Percentiles rank a stretch among this genome's conserved stretches.
These are phyloP conservation scores for Dictyostelium purpureum DNA, from an alignment of 78 protist species.

Conservation along the genomic window DNA sequence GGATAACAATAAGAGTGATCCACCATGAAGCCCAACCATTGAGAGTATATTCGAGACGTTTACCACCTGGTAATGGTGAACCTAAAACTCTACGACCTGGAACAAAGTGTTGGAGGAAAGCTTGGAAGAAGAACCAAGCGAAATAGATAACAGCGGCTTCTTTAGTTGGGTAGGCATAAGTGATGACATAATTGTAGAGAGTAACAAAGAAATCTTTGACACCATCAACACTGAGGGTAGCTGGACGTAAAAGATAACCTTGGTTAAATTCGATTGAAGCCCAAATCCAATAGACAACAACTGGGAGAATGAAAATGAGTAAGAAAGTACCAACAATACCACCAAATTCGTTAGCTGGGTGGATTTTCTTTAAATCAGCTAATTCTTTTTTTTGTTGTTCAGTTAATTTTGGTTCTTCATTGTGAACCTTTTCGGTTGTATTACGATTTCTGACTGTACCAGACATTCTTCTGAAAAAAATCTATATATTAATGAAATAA, in stretches of 20 bases:
- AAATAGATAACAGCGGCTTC: conserved; percentile 52
- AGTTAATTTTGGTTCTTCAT: not conserved
- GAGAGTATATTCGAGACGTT: conserved; percentile 48
- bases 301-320: conserved; percentile 36
- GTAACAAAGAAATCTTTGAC: conserved; percentile 10
- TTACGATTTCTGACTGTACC: conserved; percentile 5
- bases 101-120: conserved; percentile 39
- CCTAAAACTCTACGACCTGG: conserved; percentile 56
- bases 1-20: conserved; percentile 38
- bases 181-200: conserved; percentile 35
- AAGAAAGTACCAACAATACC: conserved; percentile 58
- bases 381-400: conserved; percentile 48
- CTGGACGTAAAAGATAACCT: conserved; percentile 61
- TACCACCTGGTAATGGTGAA: conserved; percentile 53
- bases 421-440: not conserved
- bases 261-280: conserved; percentile 46
- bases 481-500: not conserved
- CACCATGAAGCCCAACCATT: conserved; percentile 75
- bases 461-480: not conserved
- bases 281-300: conserved; percentile 75
- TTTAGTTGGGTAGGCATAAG: conserved; percentile 58
- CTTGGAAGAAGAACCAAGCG: conserved; percentile 76
- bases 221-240: not conserved
- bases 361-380: conserved; percentile 34
- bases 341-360: conserved; percentile 56